Percentiles rank a stretch among this genome's conserved stretches.
phyloP scores from a whole-genome alignment of 139 green algal species.

The Ettlia oleoabundans region DNA sequence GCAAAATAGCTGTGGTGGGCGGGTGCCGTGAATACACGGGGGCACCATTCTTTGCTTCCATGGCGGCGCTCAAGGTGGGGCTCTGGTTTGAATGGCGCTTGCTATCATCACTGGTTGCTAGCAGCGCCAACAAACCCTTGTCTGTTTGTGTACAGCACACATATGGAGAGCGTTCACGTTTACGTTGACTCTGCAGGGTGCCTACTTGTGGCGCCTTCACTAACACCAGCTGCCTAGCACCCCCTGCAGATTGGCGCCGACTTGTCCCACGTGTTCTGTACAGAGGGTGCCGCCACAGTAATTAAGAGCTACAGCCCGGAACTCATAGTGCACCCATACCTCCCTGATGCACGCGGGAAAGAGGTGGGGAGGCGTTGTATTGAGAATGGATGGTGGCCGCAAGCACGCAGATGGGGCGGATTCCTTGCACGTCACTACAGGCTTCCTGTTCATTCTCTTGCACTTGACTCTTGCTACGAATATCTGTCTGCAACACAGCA shows the following conservation, averaged over 20 bases:
- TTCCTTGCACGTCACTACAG: too few species aligned
- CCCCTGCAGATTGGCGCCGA: constrained; percentile 85
- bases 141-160: too few species aligned
- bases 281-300: constrained; percentile 73
- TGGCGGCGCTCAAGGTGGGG: constrained; percentile 76
- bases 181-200: too few species aligned
- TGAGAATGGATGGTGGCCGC: background rate
- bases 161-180: too few species aligned
- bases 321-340: constrained; percentile 94
- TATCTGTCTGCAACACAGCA: too few species aligned
- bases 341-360: constrained; percentile 68
- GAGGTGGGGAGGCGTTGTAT: too few species aligned
- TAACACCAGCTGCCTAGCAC: too few species aligned
- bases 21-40: constrained; percentile 95
- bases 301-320: constrained; percentile 97
- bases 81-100: background rate
- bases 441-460: too few species aligned
- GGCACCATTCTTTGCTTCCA: constrained; percentile 94
- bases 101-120: background rate
- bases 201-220: too few species aligned
- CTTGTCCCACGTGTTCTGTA: constrained; percentile 93
- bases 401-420: too few species aligned
- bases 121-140: background rate
- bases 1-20: constrained; percentile 93
- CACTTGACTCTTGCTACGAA: too few species aligned